phyloP scores from a whole-genome alignment of 73 alveolate species.

The Symbiodinium natans region DNA sequence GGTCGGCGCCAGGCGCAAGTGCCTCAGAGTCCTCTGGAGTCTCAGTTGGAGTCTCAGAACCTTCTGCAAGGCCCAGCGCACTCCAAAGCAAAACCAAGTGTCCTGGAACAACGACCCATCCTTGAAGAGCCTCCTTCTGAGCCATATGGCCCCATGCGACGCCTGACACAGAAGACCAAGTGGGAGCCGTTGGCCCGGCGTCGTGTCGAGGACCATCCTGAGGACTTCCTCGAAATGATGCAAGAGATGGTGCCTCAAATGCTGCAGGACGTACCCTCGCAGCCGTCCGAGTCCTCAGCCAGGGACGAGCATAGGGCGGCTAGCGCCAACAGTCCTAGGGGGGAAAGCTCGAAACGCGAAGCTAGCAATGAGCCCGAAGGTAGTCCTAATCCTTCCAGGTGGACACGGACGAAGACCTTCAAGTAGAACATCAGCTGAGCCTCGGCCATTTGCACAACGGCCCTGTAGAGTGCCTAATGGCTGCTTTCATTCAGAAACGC shows the following conservation, averaged over 20 bases:
- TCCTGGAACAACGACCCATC: neutral
- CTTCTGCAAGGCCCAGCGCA: neutral
- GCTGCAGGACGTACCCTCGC: neutral
- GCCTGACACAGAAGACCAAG: neutral
- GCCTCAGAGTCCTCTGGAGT: neutral
- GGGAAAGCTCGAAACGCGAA: slow-evolving; percentile 2
- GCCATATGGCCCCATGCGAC: neutral
- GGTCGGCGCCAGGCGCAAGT: neutral
- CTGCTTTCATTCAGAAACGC: slow-evolving; percentile 14
- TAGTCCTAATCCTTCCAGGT: neutral
- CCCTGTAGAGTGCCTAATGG: neutral
- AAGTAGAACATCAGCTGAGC: neutral
- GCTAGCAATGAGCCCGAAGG: neutral
- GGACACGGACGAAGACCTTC: neutral
- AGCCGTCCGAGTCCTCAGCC: neutral
- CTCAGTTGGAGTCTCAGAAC: neutral
- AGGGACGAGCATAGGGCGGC: neutral
- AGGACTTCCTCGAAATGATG: neutral
- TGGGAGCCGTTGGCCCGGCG: neutral
- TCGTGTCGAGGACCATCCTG: neutral
- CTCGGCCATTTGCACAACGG: neutral
- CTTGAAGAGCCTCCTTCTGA: neutral
- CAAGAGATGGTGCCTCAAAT: neutral
- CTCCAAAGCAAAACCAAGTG: no score
- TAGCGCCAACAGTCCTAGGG: neutral